These are phyloP conservation scores for Aspergillus candidus DNA, from an alignment of 2,329 filamentous ascomycete genomes.

Conservation along the genomic window DNA sequence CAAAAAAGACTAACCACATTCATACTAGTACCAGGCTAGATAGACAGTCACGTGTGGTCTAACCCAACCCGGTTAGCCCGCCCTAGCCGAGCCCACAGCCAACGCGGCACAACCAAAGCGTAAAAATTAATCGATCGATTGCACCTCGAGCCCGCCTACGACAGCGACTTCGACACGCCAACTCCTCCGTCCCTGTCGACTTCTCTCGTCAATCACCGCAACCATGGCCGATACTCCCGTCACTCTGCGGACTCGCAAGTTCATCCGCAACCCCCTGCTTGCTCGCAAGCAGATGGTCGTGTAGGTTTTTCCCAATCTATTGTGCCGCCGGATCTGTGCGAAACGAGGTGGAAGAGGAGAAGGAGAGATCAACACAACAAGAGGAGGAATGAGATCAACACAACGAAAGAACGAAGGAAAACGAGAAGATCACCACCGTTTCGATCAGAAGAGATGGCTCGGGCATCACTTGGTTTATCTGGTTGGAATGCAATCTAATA, in stretches of 20 bases:
- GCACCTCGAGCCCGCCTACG: conserved; percentile 24
- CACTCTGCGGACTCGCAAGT: conserved; percentile 97
- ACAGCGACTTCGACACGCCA: conserved; percentile 24
- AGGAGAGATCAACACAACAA: not conserved
- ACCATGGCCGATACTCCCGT: conserved; percentile 81
- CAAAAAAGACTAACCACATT: too few relatives aligned
- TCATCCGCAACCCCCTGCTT: conserved; percentile 99
- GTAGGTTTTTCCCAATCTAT: conserved; percentile 55
- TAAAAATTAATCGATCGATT: conserved; percentile 36
- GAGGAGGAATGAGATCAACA: not conserved
- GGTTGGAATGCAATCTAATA: conserved; percentile 19
- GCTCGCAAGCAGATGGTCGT: conserved; percentile 99
- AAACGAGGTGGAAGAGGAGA: not conserved
- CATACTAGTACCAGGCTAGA: too few relatives aligned
- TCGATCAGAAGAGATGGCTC: not conserved
- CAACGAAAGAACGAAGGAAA: too few relatives aligned
- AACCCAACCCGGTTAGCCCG: conserved; percentile 25
- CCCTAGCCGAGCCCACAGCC: conserved; percentile 40
- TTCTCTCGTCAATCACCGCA: conserved; percentile 41
- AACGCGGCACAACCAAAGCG: conserved; percentile 16
- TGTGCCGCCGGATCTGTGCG: not conserved
- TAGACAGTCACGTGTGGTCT: conserved; percentile 6
- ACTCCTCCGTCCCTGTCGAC: conserved; percentile 24
- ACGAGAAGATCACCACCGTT: too few relatives aligned
- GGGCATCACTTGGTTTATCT: not conserved